phyloP scores from a whole-genome alignment of 345 rosid species.

The Excoecaria cochinchinensis region DNA sequence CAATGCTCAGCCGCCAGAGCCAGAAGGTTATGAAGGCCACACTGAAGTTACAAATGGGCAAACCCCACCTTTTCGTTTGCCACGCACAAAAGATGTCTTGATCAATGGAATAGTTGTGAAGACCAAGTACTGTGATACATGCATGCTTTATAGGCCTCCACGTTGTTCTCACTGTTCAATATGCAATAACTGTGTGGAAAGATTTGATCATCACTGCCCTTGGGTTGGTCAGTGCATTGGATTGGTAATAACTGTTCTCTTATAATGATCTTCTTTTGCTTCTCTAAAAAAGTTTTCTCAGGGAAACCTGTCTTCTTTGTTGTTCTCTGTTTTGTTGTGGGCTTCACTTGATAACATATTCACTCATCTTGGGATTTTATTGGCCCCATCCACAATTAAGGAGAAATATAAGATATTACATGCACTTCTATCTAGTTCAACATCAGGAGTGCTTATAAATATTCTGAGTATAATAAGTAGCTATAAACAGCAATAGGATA shows the following conservation, averaged over 20 bases:
- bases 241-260: conserved; percentile 52
- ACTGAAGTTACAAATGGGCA: conserved; percentile 45
- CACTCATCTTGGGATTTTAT: not conserved
- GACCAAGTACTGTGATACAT: conserved; percentile 90
- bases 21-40: conserved; percentile 45
- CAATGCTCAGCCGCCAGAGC: conserved; percentile 70
- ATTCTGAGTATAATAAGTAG: not conserved
- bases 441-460: not conserved
- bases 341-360: not conserved
- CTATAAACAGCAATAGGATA: not conserved
- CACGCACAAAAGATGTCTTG: conserved; percentile 64
- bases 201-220: conserved; percentile 98
- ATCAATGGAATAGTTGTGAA: conserved; percentile 72
- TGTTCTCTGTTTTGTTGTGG: not conserved
- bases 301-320: conserved; percentile 8
- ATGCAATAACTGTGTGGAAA: conserved; percentile 95
- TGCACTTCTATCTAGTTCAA: not conserved
- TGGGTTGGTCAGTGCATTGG: conserved; percentile 99
- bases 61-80: conserved; percentile 51
- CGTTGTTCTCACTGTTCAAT: conserved; percentile 99
- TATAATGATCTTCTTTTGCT: not conserved
- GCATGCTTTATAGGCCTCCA: conserved; percentile 90
- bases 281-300: conserved; percentile 1
- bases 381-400: not conserved
- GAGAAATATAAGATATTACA: not conserved